These are phyloP conservation scores for Geoglossum cookeanum DNA, from an alignment of 2,329 filamentous ascomycete genomes.

Conservation along the genomic window DNA sequence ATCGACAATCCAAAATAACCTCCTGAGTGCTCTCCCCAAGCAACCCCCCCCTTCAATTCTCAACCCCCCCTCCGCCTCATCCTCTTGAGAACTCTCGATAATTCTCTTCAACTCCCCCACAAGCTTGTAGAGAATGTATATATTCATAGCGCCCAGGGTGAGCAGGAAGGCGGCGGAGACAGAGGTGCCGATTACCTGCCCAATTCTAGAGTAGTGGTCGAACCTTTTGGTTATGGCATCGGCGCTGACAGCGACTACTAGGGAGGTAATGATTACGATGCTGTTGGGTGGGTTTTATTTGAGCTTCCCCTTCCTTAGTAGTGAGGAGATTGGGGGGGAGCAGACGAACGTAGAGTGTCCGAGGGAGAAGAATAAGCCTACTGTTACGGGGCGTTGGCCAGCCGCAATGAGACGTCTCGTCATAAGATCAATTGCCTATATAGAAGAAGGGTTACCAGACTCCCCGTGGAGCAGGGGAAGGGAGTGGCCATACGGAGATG, in stretches of 20 bases:
- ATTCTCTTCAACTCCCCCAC: slow-evolving; percentile 46
- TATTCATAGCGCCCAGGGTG: slow-evolving; percentile 64
- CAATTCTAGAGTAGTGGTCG: slow-evolving; percentile 57
- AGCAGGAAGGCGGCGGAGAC: slow-evolving; percentile 73
- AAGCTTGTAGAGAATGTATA: slow-evolving; percentile 66
- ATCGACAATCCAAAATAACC: slow-evolving; percentile 55
- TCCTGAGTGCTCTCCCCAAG: slow-evolving; percentile 50
- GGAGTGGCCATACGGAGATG: slow-evolving; percentile 31
- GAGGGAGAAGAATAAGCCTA: slow-evolving; percentile 85
- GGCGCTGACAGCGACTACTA: slow-evolving; percentile 80
- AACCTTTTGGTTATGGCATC: slow-evolving; percentile 68
- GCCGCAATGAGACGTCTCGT: slow-evolving; percentile 74
- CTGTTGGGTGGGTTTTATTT: slow-evolving; percentile 13
- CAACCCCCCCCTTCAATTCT: slow-evolving; percentile 61
- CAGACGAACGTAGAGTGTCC: slow-evolving; percentile 57
- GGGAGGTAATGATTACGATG: slow-evolving; percentile 74
- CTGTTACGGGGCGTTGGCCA: slow-evolving; percentile 70
- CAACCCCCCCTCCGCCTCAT: slow-evolving; percentile 32
- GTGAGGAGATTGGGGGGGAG: background rate
- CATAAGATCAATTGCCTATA: slow-evolving; percentile 87
- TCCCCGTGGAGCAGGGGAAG: background rate
- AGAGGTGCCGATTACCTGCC: slow-evolving; percentile 75
- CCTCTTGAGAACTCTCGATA: slow-evolving; percentile 31
- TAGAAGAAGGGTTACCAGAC: background rate
- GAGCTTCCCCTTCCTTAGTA: background rate